Evolutionary conservation across 345 rosid species (phyloP).

Genomic region (Lumnitzera littorea): DNA sequence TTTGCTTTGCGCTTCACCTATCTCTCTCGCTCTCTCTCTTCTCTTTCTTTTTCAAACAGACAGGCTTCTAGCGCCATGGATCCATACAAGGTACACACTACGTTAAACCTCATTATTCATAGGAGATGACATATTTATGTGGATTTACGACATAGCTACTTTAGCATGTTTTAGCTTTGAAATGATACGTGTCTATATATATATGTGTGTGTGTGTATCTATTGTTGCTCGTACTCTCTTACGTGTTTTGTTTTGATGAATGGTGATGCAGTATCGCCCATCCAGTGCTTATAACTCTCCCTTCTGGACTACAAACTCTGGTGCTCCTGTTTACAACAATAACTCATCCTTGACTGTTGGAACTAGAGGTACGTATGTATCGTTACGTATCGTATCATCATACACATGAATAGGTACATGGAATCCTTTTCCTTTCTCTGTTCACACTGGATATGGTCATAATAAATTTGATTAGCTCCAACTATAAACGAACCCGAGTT

Average conservation of each 20-base stretch:
- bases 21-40: too few relatives aligned
- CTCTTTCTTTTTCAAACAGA: too few relatives aligned
- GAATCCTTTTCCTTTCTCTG: too few relatives aligned
- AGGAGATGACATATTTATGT: background rate
- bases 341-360: slow-evolving; percentile 76
- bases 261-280: slow-evolving; percentile 44
- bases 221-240: background rate
- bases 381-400: too few relatives aligned
- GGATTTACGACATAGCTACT: background rate
- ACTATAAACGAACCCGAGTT: too few relatives aligned
- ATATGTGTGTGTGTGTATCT: too few relatives aligned
- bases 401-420: background rate
- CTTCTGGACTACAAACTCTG: slow-evolving; percentile 74
- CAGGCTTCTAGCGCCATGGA: slow-evolving; percentile 11
- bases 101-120: background rate
- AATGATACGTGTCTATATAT: background rate
- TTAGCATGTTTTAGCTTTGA: background rate
- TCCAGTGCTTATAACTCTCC: slow-evolving; percentile 61
- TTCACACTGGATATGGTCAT: background rate
- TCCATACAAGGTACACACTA: slow-evolving; percentile 15
- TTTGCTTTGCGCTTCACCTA: too few relatives aligned
- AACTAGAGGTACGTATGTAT: slow-evolving; percentile 44
- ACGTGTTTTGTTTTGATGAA: background rate
- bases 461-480: background rate
- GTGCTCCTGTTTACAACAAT: slow-evolving; percentile 80